Conservation (phyloP, 2,329 filamentous ascomycete species). For the Pseudocercospora vitis region DNA sequence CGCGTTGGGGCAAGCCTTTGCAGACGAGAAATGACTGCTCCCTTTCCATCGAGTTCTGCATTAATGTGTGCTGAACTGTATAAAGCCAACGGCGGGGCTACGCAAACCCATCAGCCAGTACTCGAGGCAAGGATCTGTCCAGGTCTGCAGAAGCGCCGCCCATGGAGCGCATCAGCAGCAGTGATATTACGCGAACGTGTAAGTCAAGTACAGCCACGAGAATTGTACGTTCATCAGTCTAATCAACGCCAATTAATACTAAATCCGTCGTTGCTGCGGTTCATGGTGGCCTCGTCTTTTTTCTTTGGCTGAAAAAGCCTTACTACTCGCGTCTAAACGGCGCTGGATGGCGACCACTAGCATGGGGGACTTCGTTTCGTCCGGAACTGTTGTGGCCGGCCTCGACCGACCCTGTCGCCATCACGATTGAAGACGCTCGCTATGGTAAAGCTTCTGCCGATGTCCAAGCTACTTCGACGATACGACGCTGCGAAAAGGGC, state of each 20-base stretch:
- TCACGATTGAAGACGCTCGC: constrained; percentile 16
- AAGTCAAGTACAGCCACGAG: constrained; percentile 21
- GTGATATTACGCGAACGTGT: constrained; percentile 22
- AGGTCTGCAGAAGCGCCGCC: constrained; percentile 20
- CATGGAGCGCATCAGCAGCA: constrained; percentile 11
- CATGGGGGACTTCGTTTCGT: constrained; percentile 19
- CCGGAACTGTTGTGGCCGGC: constrained; percentile 24
- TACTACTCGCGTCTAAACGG: constrained; percentile 17
- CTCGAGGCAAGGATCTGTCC: constrained; percentile 12
- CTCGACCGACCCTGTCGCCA: constrained; percentile 10
- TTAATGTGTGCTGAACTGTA: too few species aligned
- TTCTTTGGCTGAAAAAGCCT: constrained; percentile 20
- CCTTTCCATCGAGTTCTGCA: too few species aligned
- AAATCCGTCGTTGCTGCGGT: constrained; percentile 11
- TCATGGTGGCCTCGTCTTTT: constrained; percentile 27
- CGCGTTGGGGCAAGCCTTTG: too few species aligned
- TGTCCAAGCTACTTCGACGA: constrained; percentile 11
- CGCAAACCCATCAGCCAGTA: constrained; percentile 1
- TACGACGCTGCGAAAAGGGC: constrained; percentile 3
- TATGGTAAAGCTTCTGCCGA: constrained; percentile 15
- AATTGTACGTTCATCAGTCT: not conserved
- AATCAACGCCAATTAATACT: not conserved
- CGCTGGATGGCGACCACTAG: constrained; percentile 17
- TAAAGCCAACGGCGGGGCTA: too few species aligned
- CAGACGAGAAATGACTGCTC: too few species aligned